These are phyloP conservation scores for Chlorella sp. DNA, from an alignment of 139 green algal genomes.

Conservation along the genomic window DNA sequence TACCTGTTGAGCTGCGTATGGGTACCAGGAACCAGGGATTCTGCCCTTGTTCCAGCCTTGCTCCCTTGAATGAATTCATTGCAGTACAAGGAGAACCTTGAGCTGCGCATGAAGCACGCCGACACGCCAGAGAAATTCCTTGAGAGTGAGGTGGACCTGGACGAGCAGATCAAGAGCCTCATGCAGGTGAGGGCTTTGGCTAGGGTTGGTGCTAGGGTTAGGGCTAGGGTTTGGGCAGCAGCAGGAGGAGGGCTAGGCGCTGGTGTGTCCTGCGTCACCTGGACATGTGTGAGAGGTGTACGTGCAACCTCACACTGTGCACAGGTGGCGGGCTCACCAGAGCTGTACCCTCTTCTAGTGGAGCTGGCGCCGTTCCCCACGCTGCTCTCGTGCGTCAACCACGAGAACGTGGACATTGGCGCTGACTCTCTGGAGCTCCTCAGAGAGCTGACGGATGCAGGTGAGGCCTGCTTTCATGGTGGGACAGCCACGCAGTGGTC, in stretches of 20 bases:
- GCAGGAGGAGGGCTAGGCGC: too few relatives aligned
- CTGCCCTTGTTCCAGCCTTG: not conserved
- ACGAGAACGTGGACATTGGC: slow-evolving; percentile 95
- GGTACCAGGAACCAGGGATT: too few relatives aligned
- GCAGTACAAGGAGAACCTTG: slow-evolving; percentile 68
- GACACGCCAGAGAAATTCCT: slow-evolving; percentile 89
- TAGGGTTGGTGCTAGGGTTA: too few relatives aligned
- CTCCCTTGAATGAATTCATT: not conserved
- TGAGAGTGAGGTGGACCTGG: slow-evolving; percentile 92
- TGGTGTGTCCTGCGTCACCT: too few relatives aligned
- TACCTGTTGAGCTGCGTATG: too few relatives aligned
- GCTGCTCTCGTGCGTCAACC: slow-evolving; percentile 74
- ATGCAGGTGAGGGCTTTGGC: slow-evolving; percentile 31
- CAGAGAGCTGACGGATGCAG: slow-evolving; percentile 82
- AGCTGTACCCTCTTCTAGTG: slow-evolving; percentile 87
- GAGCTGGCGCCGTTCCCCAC: slow-evolving; percentile 48
- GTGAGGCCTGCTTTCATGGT: too few relatives aligned
- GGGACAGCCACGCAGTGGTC: too few relatives aligned
- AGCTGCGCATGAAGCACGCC: slow-evolving; percentile 73
- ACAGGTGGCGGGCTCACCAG: slow-evolving; percentile 25
- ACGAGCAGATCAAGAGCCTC: slow-evolving; percentile 67
- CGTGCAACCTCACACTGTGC: too few relatives aligned
- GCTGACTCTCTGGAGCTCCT: slow-evolving; percentile 73
- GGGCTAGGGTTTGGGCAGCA: too few relatives aligned
- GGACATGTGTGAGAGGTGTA: too few relatives aligned